These are phyloP conservation scores for Camellia lanceoleosa DNA, from an alignment of 148 eudicot genomes.

Conservation along the genomic window DNA sequence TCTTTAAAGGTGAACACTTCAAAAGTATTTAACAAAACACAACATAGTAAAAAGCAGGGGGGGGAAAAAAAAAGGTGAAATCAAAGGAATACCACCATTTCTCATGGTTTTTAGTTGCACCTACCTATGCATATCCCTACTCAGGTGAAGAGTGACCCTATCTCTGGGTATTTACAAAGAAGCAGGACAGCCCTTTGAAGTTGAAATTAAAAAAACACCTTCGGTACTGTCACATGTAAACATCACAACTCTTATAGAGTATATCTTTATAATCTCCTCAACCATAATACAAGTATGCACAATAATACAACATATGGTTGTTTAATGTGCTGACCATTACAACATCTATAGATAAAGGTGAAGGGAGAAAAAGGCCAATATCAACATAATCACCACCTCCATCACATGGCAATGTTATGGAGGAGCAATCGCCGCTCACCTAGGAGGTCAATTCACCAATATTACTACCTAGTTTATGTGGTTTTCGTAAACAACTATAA, in stretches of 20 bases:
- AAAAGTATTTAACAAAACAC: background rate
- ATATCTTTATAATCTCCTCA: no score
- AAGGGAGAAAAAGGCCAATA: no score
- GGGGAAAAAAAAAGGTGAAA: background rate
- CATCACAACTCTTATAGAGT: background rate
- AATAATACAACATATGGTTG: no score
- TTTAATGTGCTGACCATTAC: no score
- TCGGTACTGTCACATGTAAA: background rate
- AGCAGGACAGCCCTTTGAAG: background rate
- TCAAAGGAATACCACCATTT: slow-evolving; percentile 1
- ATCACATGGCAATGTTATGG: no score
- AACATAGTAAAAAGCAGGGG: background rate
- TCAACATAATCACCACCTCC: no score
- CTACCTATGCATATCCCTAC: background rate
- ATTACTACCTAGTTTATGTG: no score
- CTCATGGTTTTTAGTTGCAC: slow-evolving; percentile 3
- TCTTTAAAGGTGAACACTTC: background rate
- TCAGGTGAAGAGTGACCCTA: background rate
- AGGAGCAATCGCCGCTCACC: no score
- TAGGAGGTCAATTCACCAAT: no score
- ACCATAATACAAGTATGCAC: no score
- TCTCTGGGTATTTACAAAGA: background rate
- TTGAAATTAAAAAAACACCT: background rate
- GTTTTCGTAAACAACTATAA: no score
- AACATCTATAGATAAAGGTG: no score